Evolutionary conservation across 306 rosid species (phyloP).

Genomic region (Neltuma alba): DNA sequence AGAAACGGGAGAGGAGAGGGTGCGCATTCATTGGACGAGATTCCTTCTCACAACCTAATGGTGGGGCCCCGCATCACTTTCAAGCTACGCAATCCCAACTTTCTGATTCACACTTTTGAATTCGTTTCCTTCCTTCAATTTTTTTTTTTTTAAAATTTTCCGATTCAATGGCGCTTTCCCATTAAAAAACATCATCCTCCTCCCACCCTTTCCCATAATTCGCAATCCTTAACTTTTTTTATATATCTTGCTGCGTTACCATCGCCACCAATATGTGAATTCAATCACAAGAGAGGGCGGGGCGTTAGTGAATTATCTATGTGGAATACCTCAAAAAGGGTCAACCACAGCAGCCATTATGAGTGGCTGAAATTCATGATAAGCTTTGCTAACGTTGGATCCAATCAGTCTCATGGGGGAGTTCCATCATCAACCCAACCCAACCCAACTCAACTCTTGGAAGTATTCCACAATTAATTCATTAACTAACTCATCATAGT

Average conservation of each 20-base stretch:
- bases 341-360: conserved; percentile 24
- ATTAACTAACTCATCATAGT: no score
- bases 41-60: not conserved
- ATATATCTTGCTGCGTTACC: not conserved
- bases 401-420: conserved; percentile 23
- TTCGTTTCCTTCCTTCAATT: not conserved
- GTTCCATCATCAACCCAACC: not conserved
- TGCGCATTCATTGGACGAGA: not conserved
- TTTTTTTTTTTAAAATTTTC: not conserved
- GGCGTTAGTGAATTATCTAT: not conserved
- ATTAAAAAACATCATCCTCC: not conserved
- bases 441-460: not conserved
- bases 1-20: conserved; percentile 31
- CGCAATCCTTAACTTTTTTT: not conserved
- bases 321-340: conserved; percentile 22
- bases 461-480: not conserved
- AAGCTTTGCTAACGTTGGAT: conserved; percentile 20
- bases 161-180: not conserved
- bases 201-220: not conserved
- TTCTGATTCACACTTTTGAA: not conserved
- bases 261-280: not conserved
- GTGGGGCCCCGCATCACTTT: conserved; percentile 42
- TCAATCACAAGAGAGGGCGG: not conserved
- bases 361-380: conserved; percentile 21
- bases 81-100: conserved; percentile 26